Percentiles rank a stretch among this genome's conserved stretches.
Conservation (phyloP, 176 grass and related monocot genomes). For the Elaeis guineensis region DNA sequence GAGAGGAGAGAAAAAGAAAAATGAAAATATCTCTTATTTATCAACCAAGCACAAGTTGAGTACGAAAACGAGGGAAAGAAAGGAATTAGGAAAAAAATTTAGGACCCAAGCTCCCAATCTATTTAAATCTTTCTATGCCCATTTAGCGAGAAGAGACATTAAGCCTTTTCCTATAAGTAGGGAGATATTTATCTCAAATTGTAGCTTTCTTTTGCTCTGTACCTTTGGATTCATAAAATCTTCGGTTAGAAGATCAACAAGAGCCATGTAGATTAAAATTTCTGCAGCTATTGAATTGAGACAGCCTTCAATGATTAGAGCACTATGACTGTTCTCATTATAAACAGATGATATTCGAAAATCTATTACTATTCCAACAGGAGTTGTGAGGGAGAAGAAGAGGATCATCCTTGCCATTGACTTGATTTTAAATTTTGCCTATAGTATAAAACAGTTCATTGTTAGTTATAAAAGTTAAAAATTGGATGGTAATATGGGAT, state of each 20-base stretch:
- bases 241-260: conserved; percentile 60
- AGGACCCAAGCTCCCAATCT: not conserved
- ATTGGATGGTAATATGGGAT: no score
- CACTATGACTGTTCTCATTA: conserved; percentile 51
- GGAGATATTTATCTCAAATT: conserved; percentile 39
- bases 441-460: not conserved
- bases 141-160: conserved; percentile 70
- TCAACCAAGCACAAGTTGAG: no score
- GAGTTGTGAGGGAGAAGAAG: conserved; percentile 67
- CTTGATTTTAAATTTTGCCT: conserved; percentile 44
- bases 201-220: conserved; percentile 41
- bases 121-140: conserved; percentile 19
- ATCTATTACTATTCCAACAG: conserved; percentile 44
- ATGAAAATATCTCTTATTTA: no score
- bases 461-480: not conserved
- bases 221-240: conserved; percentile 70
- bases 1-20: no score
- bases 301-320: conserved; percentile 44
- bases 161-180: conserved; percentile 42
- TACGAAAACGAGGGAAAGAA: no score
- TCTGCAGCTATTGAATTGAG: conserved; percentile 53
- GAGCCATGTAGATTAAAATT: conserved; percentile 68
- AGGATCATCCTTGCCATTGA: conserved; percentile 39
- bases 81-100: no score
- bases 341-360: conserved; percentile 40